These are phyloP conservation scores for Adansonia rubrostipa DNA, from an alignment of 441 rosid genomes.

Conservation along the genomic window DNA sequence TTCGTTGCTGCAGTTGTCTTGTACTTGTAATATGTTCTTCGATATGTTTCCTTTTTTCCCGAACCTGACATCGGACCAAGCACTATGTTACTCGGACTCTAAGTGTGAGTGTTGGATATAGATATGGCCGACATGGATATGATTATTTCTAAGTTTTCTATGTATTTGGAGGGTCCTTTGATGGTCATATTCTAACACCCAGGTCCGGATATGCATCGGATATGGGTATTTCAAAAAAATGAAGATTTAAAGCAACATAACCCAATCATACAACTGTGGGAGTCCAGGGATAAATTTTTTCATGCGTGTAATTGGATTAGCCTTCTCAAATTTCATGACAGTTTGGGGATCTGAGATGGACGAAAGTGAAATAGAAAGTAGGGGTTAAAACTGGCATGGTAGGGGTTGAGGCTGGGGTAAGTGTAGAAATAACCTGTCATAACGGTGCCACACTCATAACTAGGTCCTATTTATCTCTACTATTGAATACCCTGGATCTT, in stretches of 20 bases:
- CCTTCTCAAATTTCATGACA: neutral
- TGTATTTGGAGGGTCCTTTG: no score
- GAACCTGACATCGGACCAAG: constrained; percentile 52
- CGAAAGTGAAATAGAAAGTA: neutral
- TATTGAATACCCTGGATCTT: neutral
- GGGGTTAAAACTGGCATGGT: neutral
- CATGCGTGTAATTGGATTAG: neutral
- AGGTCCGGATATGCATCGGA: no score
- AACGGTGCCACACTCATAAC: neutral
- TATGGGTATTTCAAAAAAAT: no score
- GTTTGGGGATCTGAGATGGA: neutral
- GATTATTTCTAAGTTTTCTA: no score
- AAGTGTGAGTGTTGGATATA: no score
- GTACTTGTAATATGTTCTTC: constrained; percentile 34
- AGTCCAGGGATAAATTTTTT: neutral
- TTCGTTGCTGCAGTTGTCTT: constrained; percentile 25
- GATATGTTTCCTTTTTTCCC: constrained; percentile 34
- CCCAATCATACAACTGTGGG: constrained; percentile 56
- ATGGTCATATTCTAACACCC: no score
- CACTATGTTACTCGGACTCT: no score
- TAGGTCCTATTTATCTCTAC: neutral
- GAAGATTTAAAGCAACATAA: no score
- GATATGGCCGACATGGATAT: no score
- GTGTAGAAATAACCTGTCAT: neutral
- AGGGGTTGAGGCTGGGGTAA: neutral